Evolutionary conservation across 768 basidiomycete genomes (phyloP), one percentile per base, ranked within the genome.

Genomic region (Pisolithus tinctorius): DNA sequence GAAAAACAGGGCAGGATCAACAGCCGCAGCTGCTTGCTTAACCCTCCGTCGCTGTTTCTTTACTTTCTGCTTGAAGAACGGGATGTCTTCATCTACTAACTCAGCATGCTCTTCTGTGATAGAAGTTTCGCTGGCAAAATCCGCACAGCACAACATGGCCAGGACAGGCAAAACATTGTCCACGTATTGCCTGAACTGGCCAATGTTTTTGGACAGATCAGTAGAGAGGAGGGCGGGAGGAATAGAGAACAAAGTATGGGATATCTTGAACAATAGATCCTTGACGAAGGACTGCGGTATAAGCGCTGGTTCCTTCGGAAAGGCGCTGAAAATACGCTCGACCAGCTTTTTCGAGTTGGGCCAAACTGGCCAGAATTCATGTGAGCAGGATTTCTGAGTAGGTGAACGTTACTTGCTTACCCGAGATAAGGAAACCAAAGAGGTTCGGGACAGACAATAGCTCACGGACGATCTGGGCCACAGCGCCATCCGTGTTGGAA

Each of bases 281-380:
- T 29, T 45, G 13, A 58, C 50, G 31, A 20, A 50, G 3, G 71
- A 70, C 2, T 42, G 5, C 13, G 45, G 49, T 43, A 66, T 59
- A 16, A 51, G 57, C 16, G 55, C 55, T 6, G 61, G 53, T 39
- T 57, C 57, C 0, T 44, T 50, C 1, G 73, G 74, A 48, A 71
- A 75, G 16, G 52, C 49, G 16, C 63, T 54, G 16, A 74, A n/a
- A 23, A 76, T 67, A 60, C 58, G 67, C 42, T 31, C 17, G 42
- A 58, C 52, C 20, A 71, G 23, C 14, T 27, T 11, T 27, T 30
- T 44, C 16, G 42, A 47, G 16, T 34, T 50, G 23, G 58, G 50
- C 45, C 51, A 49, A 30, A 48, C 66, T 66, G 41, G 10, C 17
- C 37, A n/a, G 25, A 25, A 2, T 10, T 23, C 23, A 0, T 40